A percentile compares a stretch with the other conserved stretches of the same genome.
Conservation (phyloP, 179 eudicot species). For the Nepenthes alata region DNA sequence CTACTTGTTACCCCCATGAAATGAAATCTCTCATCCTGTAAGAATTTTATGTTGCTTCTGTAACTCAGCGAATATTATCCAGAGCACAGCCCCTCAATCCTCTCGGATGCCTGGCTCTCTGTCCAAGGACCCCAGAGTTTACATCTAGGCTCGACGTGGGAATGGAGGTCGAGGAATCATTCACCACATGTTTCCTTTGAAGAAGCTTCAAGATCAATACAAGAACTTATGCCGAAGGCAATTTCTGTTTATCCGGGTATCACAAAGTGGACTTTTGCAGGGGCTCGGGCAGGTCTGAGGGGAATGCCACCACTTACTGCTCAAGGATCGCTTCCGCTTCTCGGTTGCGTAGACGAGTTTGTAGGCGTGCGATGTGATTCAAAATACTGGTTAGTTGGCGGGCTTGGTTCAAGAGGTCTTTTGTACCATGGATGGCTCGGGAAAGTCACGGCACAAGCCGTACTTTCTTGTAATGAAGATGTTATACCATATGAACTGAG, state of each 20-base stretch:
- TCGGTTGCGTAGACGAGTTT: constrained; percentile 60
- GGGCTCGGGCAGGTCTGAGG: constrained; percentile 82
- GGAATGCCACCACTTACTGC: constrained; percentile 92
- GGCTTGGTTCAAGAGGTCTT: constrained; percentile 92
- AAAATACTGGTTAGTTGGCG: constrained; percentile 78
- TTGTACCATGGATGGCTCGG: constrained; percentile 93
- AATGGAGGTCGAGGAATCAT: constrained; percentile 74
- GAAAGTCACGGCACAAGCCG: constrained; percentile 69
- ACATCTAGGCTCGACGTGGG: constrained; percentile 87
- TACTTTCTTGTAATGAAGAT: constrained; percentile 55
- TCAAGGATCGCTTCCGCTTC: constrained; percentile 72
- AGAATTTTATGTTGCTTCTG: neutral
- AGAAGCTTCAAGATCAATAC: constrained; percentile 57
- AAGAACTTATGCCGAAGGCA: constrained; percentile 74
- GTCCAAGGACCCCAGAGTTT: constrained; percentile 56
- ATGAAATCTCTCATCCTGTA: neutral
- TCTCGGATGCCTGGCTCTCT: constrained; percentile 94
- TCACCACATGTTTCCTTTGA: constrained; percentile 43
- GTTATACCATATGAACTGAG: constrained; percentile 60
- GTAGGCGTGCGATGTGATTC: constrained; percentile 24
- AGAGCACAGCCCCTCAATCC: constrained; percentile 62
- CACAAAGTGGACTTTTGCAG: constrained; percentile 43
- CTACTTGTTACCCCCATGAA: neutral
- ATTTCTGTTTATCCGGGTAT: constrained; percentile 49
- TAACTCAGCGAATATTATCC: constrained; percentile 48